phyloP scores from a whole-genome alignment of 352 stramenopile species.

The Blastocystis sp. region DNA sequence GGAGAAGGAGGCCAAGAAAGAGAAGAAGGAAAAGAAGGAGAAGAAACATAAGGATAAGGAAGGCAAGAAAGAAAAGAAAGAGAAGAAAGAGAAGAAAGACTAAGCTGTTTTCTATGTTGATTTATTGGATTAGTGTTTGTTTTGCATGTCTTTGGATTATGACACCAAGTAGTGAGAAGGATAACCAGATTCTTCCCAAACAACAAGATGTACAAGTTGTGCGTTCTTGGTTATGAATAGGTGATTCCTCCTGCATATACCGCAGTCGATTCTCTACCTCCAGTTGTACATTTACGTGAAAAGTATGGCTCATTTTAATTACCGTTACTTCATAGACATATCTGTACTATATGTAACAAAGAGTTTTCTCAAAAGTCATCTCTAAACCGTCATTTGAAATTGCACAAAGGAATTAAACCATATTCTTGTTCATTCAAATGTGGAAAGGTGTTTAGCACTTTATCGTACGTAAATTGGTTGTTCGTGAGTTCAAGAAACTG shows the following conservation, averaged over 20 bases:
- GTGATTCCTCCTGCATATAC: too few species aligned
- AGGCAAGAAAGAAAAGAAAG: conserved; percentile 56
- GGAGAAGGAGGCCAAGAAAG: conserved; percentile 71
- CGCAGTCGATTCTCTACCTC: too few species aligned
- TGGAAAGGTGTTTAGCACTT: conserved; percentile 36
- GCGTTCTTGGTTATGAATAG: too few species aligned
- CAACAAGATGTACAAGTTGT: too few species aligned
- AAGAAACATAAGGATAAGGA: conserved; percentile 73
- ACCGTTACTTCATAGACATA: neutral
- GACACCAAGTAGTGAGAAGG: too few species aligned
- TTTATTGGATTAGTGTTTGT: too few species aligned
- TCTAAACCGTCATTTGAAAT: conserved; percentile 34
- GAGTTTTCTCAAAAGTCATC: conserved; percentile 24
- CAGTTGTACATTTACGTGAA: too few species aligned
- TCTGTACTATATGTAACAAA: conserved; percentile 20
- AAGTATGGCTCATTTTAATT: too few species aligned
- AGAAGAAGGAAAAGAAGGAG: conserved; percentile 72
- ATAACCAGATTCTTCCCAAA: too few species aligned
- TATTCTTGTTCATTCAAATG: conserved; percentile 53
- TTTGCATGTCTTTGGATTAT: too few species aligned
- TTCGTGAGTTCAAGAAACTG: conserved; percentile 23
- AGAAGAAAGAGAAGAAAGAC: conserved; percentile 42
- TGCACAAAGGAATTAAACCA: conserved; percentile 39
- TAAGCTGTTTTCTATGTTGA: too few species aligned
- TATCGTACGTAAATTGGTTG: neutral